A percentile compares a stretch with the other conserved stretches of the same genome.
Evolutionary conservation across 73 alveolate genomes (phyloP).

Genomic region (Paramecium bursaria): DNA sequence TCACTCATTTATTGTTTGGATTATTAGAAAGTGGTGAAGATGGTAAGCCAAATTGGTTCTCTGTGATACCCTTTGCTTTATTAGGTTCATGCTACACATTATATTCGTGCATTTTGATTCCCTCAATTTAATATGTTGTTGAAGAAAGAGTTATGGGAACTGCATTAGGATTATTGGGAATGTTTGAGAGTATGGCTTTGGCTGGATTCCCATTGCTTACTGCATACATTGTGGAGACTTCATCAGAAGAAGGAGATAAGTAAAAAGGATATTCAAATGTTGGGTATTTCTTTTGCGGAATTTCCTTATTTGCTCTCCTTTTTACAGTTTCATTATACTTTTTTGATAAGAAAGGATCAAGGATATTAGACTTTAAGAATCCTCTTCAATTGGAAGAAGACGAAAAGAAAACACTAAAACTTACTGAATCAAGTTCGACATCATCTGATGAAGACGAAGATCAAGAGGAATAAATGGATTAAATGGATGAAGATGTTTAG

Average conservation of each 20-base stretch:
- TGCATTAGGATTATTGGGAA: slow-evolving; percentile 58
- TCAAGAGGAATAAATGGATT: too few species aligned
- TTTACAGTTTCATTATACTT: slow-evolving; percentile 20
- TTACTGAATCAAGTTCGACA: too few species aligned
- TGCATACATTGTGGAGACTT: slow-evolving; percentile 26
- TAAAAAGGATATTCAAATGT: slow-evolving; percentile 31
- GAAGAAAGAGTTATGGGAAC: slow-evolving; percentile 47
- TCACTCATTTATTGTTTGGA: slow-evolving; percentile 36
- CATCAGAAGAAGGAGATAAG: neutral
- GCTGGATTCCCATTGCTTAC: slow-evolving; percentile 31
- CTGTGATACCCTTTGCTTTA: slow-evolving; percentile 27
- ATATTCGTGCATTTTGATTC: slow-evolving; percentile 44
- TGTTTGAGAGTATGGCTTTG: slow-evolving; percentile 50
- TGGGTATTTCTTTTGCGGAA: slow-evolving; percentile 31
- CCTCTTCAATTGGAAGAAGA: slow-evolving; percentile 28
- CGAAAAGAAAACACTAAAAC: slow-evolving; percentile 20
- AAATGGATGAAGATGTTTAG: too few species aligned
- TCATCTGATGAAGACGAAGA: too few species aligned
- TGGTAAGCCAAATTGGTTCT: slow-evolving; percentile 53
- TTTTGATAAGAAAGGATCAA: slow-evolving; percentile 29
- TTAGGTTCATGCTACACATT: slow-evolving; percentile 24
- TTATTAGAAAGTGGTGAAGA: slow-evolving; percentile 31
- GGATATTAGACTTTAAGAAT: slow-evolving; percentile 31
- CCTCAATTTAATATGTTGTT: slow-evolving; percentile 44
- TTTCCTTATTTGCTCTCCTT: slow-evolving; percentile 8